phyloP scores from a whole-genome alignment of 805 yeast genomes.

The Lipomyces yamadae region DNA sequence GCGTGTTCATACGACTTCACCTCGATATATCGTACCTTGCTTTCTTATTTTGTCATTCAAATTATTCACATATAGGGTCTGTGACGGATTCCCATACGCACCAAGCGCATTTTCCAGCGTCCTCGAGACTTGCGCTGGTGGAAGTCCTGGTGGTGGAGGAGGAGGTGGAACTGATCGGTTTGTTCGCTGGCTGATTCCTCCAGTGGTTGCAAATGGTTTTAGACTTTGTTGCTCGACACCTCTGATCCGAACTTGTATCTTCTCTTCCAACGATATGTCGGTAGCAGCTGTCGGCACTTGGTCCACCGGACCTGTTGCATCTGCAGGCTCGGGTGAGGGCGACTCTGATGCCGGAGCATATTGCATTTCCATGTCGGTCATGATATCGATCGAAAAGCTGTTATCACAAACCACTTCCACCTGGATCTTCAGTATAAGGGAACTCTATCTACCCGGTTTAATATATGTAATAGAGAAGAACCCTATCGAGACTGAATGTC shows the following conservation, averaged over 20 bases:
- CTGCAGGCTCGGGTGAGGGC: neutral
- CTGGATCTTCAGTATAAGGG: neutral
- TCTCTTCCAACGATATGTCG: conserved; percentile 3
- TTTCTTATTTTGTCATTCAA: conserved; percentile 47
- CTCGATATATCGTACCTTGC: conserved; percentile 36
- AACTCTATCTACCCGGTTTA: neutral
- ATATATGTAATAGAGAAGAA: neutral
- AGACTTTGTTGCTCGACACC: conserved; percentile 13
- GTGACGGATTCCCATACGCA: conserved; percentile 32
- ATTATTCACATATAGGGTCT: conserved; percentile 49
- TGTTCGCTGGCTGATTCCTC: conserved; percentile 19
- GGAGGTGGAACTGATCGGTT: conserved; percentile 23
- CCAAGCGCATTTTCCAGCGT: conserved; percentile 5
- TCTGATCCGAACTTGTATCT: conserved; percentile 14
- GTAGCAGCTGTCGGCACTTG: neutral
- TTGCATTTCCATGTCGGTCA: conserved; percentile 8
- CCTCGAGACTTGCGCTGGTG: conserved; percentile 5
- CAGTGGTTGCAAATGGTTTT: neutral
- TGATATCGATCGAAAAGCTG: neutral
- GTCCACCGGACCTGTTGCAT: neutral
- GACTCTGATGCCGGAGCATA: conserved; percentile 9
- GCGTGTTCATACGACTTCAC: neutral
- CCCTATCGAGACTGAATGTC: neutral
- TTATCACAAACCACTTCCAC: neutral
- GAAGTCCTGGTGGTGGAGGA: conserved; percentile 19